phyloP scores from a whole-genome alignment of 257 asterid species.

The Cynanchum wilfordii region DNA sequence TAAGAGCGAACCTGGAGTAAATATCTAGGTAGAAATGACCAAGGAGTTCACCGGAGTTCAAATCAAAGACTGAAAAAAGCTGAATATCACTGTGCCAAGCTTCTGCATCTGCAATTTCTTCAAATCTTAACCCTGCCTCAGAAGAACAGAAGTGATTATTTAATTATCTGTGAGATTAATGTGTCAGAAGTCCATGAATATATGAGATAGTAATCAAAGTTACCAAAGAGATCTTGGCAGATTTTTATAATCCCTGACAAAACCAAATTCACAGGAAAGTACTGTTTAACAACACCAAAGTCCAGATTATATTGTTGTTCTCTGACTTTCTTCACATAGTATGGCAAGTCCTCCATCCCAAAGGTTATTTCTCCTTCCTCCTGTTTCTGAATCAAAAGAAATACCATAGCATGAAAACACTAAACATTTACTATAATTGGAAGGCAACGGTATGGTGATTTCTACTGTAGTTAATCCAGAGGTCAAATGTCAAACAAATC shows the following conservation, averaged over 20 bases:
- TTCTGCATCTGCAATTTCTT: conserved; percentile 59
- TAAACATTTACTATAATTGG: background rate
- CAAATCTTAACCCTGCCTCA: conserved; percentile 69
- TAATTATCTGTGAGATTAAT: conserved; percentile 10
- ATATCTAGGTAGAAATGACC: conserved; percentile 88
- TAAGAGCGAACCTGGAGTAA: conserved; percentile 55
- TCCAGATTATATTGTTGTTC: conserved; percentile 65
- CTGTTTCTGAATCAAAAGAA: conserved; percentile 48
- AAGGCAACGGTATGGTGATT: conserved; percentile 10
- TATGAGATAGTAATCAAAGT: conserved; percentile 9
- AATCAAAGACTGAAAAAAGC: conserved; percentile 73
- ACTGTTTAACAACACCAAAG: conserved; percentile 75
- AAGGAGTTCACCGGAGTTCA: conserved; percentile 67
- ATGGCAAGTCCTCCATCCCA: conserved; percentile 79
- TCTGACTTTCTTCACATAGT: conserved; percentile 63
- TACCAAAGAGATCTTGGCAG: conserved; percentile 93
- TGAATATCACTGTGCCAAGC: conserved; percentile 88
- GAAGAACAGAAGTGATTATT: conserved; percentile 13
- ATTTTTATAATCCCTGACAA: conserved; percentile 92
- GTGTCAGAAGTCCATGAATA: conserved; percentile 11
- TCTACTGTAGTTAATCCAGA: conserved; percentile 7
- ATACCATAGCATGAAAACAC: conserved; percentile 8
- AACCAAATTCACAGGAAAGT: conserved; percentile 73
- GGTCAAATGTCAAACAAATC: background rate
- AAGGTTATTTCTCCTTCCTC: conserved; percentile 79